Percentiles rank a stretch among this genome's conserved stretches.
Conservation (phyloP, 495 filamentous ascomycete species). For the Penicillium mononematosum region DNA sequence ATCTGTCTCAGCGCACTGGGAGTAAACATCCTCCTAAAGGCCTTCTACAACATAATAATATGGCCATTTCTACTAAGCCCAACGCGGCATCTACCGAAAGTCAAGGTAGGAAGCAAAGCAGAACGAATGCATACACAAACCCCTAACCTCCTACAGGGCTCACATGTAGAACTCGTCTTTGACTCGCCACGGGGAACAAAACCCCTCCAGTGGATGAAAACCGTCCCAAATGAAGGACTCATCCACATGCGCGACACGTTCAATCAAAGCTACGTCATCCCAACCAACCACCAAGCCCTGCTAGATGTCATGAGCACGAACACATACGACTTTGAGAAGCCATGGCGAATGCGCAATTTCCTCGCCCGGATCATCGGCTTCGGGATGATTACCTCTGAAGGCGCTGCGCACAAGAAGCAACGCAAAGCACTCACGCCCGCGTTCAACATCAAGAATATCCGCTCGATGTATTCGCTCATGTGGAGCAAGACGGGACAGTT, state of each 20-base stretch:
- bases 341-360: conserved; percentile 44
- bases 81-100: conserved; percentile 59
- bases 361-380: conserved; percentile 71
- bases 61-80: conserved; percentile 77
- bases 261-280: conserved; percentile 34
- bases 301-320: conserved; percentile 57
- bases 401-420: conserved; percentile 71
- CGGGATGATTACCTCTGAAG: conserved; percentile 78
- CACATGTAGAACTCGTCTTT: conserved; percentile 56
- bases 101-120: conserved; percentile 36
- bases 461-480: conserved; percentile 77
- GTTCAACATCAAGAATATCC: conserved; percentile 79
- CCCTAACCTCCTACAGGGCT: conserved; percentile 33
- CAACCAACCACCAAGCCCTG: conserved; percentile 47
- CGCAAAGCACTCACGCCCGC: conserved; percentile 77
- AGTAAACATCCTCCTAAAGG: conserved; percentile 27
- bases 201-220: conserved; percentile 66
- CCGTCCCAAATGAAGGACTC: conserved; percentile 81
- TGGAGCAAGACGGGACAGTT: conserved; percentile 60
- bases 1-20: conserved; percentile 23
- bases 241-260: conserved; percentile 64
- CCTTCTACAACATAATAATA: conserved; percentile 54
- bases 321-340: conserved; percentile 55
- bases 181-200: conserved; percentile 59
- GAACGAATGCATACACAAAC: neutral